Evolutionary conservation across 164 flowering plant genomes (phyloP).

Genomic region (Malania oleifera): DNA sequence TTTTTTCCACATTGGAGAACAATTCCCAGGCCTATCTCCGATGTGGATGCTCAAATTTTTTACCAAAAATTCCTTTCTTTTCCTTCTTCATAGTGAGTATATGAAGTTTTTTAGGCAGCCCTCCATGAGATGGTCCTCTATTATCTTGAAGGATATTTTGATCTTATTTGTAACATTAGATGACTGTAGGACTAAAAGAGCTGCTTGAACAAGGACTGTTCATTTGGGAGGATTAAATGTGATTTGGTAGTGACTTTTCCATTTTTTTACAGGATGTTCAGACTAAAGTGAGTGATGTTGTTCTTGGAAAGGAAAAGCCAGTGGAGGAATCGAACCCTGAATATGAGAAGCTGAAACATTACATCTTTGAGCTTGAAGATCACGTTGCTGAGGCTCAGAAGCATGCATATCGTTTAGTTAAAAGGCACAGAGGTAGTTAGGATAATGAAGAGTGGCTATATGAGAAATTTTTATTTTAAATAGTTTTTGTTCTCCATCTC

Average conservation of each 20-base stretch:
- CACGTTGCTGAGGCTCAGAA: constrained; percentile 96
- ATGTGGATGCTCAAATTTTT: too few species aligned
- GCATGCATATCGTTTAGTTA: constrained; percentile 94
- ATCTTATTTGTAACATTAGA: neutral
- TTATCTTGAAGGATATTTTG: neutral
- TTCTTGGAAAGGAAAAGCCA: constrained; percentile 96
- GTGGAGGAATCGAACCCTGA: constrained; percentile 93
- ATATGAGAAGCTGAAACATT: constrained; percentile 83
- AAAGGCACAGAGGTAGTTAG: constrained; percentile 86
- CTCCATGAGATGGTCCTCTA: neutral
- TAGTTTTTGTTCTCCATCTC: neutral
- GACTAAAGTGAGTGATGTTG: constrained; percentile 87
- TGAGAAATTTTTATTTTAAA: too few species aligned
- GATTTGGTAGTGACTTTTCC: constrained; percentile 5
- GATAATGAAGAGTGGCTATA: neutral
- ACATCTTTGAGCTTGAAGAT: constrained; percentile 90
- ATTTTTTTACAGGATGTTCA: constrained; percentile 76
- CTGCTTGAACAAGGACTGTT: neutral
- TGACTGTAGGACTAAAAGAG: neutral
- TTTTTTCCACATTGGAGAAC: too few species aligned
- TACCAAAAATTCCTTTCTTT: too few species aligned
- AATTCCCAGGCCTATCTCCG: too few species aligned
- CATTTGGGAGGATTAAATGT: neutral
- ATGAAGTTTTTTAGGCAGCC: neutral
- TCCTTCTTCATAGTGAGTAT: too few species aligned